phyloP scores from a whole-genome alignment of 495 filamentous ascomycete species.

The Neurospora tetrasperma region DNA sequence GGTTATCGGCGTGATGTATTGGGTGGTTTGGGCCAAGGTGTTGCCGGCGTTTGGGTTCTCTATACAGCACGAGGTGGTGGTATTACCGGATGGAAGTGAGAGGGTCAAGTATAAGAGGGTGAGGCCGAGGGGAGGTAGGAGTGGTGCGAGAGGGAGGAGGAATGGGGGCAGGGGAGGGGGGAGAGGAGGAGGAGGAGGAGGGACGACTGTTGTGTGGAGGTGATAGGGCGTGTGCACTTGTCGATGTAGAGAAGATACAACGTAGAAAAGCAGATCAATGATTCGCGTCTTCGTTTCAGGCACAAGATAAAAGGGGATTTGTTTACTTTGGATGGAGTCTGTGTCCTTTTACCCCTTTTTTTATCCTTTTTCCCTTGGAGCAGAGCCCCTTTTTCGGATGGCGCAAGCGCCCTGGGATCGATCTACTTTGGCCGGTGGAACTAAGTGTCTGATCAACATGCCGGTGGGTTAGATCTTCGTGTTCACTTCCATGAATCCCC shows the following conservation, averaged over 20 bases:
- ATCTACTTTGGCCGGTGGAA: background rate
- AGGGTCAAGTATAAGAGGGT: constrained; percentile 28
- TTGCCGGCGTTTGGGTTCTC: constrained; percentile 31
- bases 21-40: constrained; percentile 35
- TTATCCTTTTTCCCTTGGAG: background rate
- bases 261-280: background rate
- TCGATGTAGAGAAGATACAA: background rate
- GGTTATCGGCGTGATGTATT: constrained; percentile 32
- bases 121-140: constrained; percentile 13
- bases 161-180: background rate
- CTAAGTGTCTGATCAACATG: background rate
- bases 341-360: background rate
- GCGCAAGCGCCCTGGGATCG: background rate
- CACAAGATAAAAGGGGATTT: background rate
- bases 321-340: background rate
- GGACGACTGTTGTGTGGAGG: constrained; percentile 18
- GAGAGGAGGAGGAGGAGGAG: constrained; percentile 5
- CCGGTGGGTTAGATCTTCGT: background rate
- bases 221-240: background rate
- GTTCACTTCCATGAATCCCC: background rate
- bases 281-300: background rate
- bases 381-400: background rate
- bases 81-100: constrained; percentile 31
- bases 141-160: background rate
- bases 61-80: constrained; percentile 30